Base-by-base conservation (phyloP, 768 basidiomycete genomes). In the Xerocomellus amylosporus region DNA sequence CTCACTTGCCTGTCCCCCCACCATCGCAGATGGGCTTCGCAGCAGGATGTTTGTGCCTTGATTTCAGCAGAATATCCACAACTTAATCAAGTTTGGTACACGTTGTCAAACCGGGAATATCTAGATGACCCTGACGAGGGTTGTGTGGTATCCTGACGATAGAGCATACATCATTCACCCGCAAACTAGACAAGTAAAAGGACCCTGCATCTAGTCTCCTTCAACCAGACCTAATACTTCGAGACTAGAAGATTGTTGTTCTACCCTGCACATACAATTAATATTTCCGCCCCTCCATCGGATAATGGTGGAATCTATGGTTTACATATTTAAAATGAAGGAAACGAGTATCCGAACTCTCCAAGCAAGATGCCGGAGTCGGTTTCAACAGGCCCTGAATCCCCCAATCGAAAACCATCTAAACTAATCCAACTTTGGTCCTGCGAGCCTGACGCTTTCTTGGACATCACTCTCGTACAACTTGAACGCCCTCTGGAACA, bases 401-500 rank as follows among this genome's bases (percentile, higher is more conserved):
- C 34, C 36, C 24, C 19, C 5, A 8, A 7, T 24, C 36, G 8
- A 45, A 47, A 22, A 36, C 43, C 13, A 13, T 31, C 9, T 4
- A 19, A 51, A 46, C 42, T 58, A 70, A 44, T 70, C 68, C 52
- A 70, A 44, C 46, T 14, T 72, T 20, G 95, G 96, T 37, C 95
- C 96, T 22, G 94, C 92, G 58, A 80, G 66, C 65, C 87, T 79
- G 53, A 97, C 93, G 71, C 86, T 87, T 64, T 82, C 80, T 31
- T 84, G 80, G 8, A 96, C 91, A 61, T 91, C 91, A 65, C 78
- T 82, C 77, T 94, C 89, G 70, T 98, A 98, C 70, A 94, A 74
- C 64, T 85, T 86, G 74, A 97, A 97, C 38, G 94, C 95, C 75
- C 89, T 92, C 69, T 81, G 78, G 85, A 98, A 98, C 95, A 98